phyloP scores from a whole-genome alignment of 768 basidiomycete species.

The Mrakia blollopis region DNA sequence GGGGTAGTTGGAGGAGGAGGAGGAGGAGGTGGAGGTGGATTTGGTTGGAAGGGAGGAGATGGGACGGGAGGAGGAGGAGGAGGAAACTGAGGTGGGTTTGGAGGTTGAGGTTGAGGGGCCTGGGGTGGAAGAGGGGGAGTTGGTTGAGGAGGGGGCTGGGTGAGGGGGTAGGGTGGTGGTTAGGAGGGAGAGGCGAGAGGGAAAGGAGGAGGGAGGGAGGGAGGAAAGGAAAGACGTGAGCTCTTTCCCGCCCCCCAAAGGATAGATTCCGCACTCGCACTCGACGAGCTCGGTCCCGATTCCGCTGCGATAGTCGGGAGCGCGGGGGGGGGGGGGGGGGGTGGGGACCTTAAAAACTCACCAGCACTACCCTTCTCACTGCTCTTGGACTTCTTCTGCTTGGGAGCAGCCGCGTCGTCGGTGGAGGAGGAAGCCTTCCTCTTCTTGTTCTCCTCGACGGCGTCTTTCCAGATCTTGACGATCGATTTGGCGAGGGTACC shows the following conservation, averaged over 20 bases:
- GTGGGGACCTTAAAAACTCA: background rate
- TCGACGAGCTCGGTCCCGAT: too few species aligned
- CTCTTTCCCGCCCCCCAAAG: too few species aligned
- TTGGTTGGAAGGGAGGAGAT: slow-evolving; percentile 15
- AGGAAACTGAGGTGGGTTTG: slow-evolving; percentile 21
- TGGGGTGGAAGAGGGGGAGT: background rate
- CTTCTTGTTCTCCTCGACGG: slow-evolving; percentile 59
- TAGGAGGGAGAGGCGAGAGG: too few species aligned
- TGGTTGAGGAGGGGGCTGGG: background rate
- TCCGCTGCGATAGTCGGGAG: too few species aligned
- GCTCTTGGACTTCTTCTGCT: slow-evolving; percentile 28
- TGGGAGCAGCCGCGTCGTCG: background rate
- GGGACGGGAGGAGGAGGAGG: slow-evolving; percentile 28
- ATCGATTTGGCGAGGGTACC: slow-evolving; percentile 81
- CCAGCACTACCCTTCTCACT: slow-evolving; percentile 15
- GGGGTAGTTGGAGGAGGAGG: slow-evolving; percentile 29
- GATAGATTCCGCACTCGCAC: too few species aligned
- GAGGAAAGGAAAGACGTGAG: background rate
- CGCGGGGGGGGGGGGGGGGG: too few species aligned
- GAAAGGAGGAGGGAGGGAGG: too few species aligned
- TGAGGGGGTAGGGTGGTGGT: too few species aligned
- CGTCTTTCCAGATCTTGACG: slow-evolving; percentile 85
- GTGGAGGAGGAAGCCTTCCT: slow-evolving; percentile 18
- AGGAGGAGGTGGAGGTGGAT: slow-evolving; percentile 28
- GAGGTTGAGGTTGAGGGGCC: slow-evolving; percentile 7